Conservation (phyloP, 1,284 basidiomycete genomes). For the Mrakiaceae sp. region DNA sequence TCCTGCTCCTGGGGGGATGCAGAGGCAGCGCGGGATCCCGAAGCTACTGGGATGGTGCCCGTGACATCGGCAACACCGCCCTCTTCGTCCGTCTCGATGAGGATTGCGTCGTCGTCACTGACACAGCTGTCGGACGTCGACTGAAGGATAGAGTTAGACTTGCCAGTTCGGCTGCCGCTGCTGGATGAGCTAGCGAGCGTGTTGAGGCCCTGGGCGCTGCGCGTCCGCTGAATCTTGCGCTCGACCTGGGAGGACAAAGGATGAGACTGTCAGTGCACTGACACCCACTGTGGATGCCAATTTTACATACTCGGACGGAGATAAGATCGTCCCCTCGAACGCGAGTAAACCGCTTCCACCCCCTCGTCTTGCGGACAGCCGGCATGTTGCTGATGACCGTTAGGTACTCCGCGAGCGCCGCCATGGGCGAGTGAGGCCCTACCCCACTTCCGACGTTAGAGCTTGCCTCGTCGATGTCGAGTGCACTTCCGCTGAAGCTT, state of each 20-base stretch:
- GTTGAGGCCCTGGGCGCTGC: constrained; percentile 45
- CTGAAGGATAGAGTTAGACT: constrained; percentile 9
- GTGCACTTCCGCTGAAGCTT: too few species aligned
- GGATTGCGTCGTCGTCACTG: constrained; percentile 4
- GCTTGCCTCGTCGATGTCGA: too few species aligned
- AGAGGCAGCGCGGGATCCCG: not conserved
- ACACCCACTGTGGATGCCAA: not conserved
- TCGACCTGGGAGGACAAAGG: constrained; percentile 41
- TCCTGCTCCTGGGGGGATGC: not conserved
- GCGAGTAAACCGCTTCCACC: constrained; percentile 74
- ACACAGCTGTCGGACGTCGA: not conserved
- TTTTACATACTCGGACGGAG: constrained; percentile 46
- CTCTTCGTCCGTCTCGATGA: constrained; percentile 11
- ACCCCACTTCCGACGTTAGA: constrained; percentile 47
- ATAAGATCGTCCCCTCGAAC: constrained; percentile 75
- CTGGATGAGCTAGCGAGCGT: not conserved
- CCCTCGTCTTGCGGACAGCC: constrained; percentile 48
- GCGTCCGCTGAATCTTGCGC: constrained; percentile 71
- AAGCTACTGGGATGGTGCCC: not conserved
- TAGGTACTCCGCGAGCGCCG: constrained; percentile 56
- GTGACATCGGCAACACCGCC: not conserved
- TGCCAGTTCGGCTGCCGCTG: constrained; percentile 15
- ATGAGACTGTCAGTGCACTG: not conserved
- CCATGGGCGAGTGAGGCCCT: constrained; percentile 22
- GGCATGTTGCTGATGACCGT: constrained; percentile 61